Percentiles rank a stretch among this genome's conserved stretches.
phyloP scores from a whole-genome alignment of 176 grass and related monocot species.

The Rhynchospora breviuscula region DNA sequence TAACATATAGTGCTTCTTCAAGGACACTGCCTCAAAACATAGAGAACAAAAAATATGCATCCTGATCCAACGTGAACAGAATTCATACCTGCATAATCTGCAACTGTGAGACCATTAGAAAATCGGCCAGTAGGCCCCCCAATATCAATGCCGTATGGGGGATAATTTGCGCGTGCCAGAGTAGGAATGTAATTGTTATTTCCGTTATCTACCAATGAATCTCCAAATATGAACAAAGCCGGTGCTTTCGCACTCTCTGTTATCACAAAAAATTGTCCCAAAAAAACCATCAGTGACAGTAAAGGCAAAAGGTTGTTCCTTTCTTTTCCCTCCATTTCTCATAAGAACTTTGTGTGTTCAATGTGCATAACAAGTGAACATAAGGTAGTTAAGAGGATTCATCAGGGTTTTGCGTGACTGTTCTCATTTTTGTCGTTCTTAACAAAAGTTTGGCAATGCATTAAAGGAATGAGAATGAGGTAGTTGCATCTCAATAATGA shows the following conservation, averaged over 20 bases:
- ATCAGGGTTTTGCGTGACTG: not conserved
- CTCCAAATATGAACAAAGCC: conserved; percentile 44
- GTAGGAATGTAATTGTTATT: conserved; percentile 39
- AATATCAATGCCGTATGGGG: conserved; percentile 44
- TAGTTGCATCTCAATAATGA: not conserved
- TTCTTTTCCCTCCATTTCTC: conserved; percentile 12
- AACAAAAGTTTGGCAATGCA: too few species aligned
- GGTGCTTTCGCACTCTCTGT: not conserved
- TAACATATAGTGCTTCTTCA: too few species aligned
- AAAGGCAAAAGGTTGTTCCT: not conserved
- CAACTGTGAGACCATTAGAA: conserved; percentile 39
- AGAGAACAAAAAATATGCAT: not conserved
- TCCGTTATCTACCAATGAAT: conserved; percentile 39
- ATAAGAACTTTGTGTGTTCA: not conserved
- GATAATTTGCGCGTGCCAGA: conserved; percentile 35
- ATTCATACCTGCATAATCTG: conserved; percentile 29
- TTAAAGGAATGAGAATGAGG: not conserved
- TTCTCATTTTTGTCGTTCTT: not conserved
- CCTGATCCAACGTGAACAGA: not conserved
- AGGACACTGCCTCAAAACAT: not conserved
- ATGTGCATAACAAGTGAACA: conserved; percentile 11
- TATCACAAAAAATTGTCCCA: not conserved
- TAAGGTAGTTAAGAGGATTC: not conserved
- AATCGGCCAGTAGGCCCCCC: conserved; percentile 42
- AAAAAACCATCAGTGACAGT: not conserved